These are phyloP conservation scores for Aspergillus egyptiacus DNA, from an alignment of 495 filamentous ascomycete genomes.

Conservation along the genomic window DNA sequence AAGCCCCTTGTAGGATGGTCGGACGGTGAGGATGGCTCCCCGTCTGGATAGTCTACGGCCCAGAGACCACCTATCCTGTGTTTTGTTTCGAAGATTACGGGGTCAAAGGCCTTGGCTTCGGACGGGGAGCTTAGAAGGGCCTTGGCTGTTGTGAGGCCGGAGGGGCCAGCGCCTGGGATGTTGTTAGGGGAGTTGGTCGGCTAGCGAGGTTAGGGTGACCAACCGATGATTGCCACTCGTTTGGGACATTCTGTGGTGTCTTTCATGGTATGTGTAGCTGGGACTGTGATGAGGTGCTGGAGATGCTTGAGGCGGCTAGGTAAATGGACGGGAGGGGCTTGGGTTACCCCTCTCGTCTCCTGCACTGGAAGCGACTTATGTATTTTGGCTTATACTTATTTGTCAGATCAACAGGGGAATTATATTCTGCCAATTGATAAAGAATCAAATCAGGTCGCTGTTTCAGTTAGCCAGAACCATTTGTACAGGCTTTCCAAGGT, in stretches of 20 bases:
- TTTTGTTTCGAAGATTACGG: slow-evolving; percentile 65
- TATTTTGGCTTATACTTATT: no score
- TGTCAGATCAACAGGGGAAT: no score
- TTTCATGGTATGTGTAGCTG: not conserved
- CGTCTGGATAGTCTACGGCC: slow-evolving; percentile 22
- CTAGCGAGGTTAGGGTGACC: slow-evolving; percentile 10
- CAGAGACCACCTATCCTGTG: slow-evolving; percentile 70
- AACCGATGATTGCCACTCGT: slow-evolving; percentile 64
- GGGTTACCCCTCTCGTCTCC: no score
- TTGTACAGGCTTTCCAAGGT: no score
- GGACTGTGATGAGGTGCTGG: not conserved
- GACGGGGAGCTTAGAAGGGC: slow-evolving; percentile 55
- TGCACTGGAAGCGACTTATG: no score
- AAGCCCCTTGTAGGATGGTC: slow-evolving; percentile 20
- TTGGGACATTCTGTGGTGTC: slow-evolving; percentile 36
- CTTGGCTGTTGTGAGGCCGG: slow-evolving; percentile 77
- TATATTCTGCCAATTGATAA: no score
- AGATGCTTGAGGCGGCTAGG: no score
- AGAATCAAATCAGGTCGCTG: no score
- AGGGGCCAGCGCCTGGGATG: slow-evolving; percentile 64
- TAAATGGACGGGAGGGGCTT: no score
- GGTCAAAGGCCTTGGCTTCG: slow-evolving; percentile 53
- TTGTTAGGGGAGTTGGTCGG: not conserved
- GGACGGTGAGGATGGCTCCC: not conserved
- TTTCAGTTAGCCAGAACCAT: no score